Base-by-base conservation (phyloP, 768 basidiomycete species). In the Pulveroboletus frians region DNA sequence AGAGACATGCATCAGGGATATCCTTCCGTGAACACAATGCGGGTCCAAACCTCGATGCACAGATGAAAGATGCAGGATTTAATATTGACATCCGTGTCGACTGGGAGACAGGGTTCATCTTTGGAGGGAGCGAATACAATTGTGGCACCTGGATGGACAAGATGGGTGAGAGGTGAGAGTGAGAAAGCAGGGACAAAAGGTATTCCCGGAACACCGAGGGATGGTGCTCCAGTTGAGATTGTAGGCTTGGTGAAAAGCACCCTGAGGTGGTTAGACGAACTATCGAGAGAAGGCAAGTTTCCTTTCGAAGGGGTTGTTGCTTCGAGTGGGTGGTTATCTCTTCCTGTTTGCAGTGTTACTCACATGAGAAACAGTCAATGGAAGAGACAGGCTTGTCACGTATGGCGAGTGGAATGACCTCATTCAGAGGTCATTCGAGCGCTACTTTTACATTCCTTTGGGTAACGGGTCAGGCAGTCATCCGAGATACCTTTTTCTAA, bases 121-220 rank as follows among this genome's bases (percentile, higher is more conserved):
- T 81, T 51, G 96, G 96, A 23, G 96, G 96, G 8, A 98, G 83
- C 66, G 70, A 71, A 47, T 69, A 77, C 60, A 95, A 95, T 59
- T 94, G 92, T 63, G 92, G 92, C 10, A 94, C 92, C 1, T 95
- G 92, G 92, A 92, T 92, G 92, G 92, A 95, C 73, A 95, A 95
- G 77, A 94, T 94, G 92, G 96, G 96, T 38, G 92, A 95, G 63
- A 92, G 96, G 96, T 38, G 92, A 95, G 63, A 92, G 89, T 3
- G 74, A 73, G 51, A 89, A 83, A 58, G 95, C 96, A 4, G 91
- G 92, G 1, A 97, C 87, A 46, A 96, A 94, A 69, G 96, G 96
- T 26, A 68, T 87, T 27, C 96, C 96, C n/a, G 96, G 92, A 9
- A 95, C 94, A 0, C 94, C 96, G 1, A 76, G 96, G 56, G 94